Evolutionary conservation across 2,329 filamentous ascomycete genomes (phyloP).

Genomic region (Cladosporium sp.): DNA sequence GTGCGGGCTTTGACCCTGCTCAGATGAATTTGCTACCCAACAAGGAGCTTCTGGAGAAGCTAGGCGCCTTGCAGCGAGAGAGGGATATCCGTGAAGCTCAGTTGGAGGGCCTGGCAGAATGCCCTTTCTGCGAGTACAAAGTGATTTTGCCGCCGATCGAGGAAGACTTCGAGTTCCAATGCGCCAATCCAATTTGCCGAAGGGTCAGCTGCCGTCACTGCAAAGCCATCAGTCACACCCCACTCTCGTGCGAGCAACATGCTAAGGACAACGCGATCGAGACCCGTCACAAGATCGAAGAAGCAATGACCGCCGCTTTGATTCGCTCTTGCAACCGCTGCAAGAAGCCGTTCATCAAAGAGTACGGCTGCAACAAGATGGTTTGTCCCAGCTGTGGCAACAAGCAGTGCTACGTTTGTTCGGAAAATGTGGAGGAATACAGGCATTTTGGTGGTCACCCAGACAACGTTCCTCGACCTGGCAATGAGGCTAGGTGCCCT

Average conservation of each 20-base stretch:
- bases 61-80: slow-evolving; percentile 67
- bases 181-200: slow-evolving; percentile 59
- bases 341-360: slow-evolving; percentile 71
- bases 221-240: slow-evolving; percentile 61
- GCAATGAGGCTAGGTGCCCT: slow-evolving; percentile 51
- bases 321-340: slow-evolving; percentile 70
- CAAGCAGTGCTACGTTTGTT: slow-evolving; percentile 64
- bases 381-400: slow-evolving; percentile 56
- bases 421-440: slow-evolving; percentile 57
- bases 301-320: slow-evolving; percentile 75
- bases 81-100: slow-evolving; percentile 62
- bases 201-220: slow-evolving; percentile 53
- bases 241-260: slow-evolving; percentile 61
- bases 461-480: slow-evolving; percentile 14
- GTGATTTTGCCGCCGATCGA: slow-evolving; percentile 64
- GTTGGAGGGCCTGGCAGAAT: slow-evolving; percentile 66
- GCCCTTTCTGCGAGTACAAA: slow-evolving; percentile 77
- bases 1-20: slow-evolving; percentile 50
- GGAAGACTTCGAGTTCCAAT: slow-evolving; percentile 66
- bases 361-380: slow-evolving; percentile 79
- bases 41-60: slow-evolving; percentile 50
- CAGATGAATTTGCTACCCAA: slow-evolving; percentile 55
- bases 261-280: slow-evolving; percentile 55
- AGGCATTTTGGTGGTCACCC: slow-evolving; percentile 58
- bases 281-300: slow-evolving; percentile 64